These are phyloP conservation scores for Trametes polyzona DNA, from an alignment of 1,284 basidiomycete species.

Conservation along the genomic window DNA sequence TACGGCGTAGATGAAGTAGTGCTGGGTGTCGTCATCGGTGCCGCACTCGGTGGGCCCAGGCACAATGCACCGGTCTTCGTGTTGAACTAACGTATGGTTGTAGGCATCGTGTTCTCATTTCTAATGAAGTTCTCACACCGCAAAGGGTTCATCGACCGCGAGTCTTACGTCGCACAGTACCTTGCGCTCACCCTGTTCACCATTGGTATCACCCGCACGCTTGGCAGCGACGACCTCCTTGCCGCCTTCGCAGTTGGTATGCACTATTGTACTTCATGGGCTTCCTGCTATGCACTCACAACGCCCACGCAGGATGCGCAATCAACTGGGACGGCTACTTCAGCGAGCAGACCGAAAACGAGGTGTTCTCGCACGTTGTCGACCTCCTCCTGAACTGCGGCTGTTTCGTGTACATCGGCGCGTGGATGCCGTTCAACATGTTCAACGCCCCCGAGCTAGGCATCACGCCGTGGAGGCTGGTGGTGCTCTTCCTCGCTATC, in stretches of 20 bases:
- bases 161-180: constrained; percentile 92
- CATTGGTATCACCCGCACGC: constrained; percentile 75
- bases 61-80: no score
- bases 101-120: constrained; percentile 74
- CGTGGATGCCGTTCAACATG: constrained; percentile 80
- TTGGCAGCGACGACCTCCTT: constrained; percentile 89
- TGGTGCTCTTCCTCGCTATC: constrained; percentile 69
- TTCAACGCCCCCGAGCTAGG: constrained; percentile 69
- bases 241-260: constrained; percentile 91
- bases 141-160: constrained; percentile 83
- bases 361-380: constrained; percentile 88
- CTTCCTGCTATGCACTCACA: neutral
- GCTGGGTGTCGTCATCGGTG: constrained; percentile 79
- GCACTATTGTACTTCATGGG: constrained; percentile 13
- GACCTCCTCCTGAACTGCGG: constrained; percentile 85
- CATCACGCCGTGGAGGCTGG: constrained; percentile 75
- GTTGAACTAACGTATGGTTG: constrained; percentile 3
- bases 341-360: constrained; percentile 81
- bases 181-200: constrained; percentile 83
- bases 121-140: constrained; percentile 83
- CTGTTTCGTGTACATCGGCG: constrained; percentile 91
- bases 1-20: constrained; percentile 78
- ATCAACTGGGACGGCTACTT: constrained; percentile 97
- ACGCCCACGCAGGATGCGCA: constrained; percentile 63
- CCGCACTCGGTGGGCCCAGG: constrained; percentile 71